Conservation (phyloP, 768 basidiomycete genomes). For the Agrocybe pediades region DNA sequence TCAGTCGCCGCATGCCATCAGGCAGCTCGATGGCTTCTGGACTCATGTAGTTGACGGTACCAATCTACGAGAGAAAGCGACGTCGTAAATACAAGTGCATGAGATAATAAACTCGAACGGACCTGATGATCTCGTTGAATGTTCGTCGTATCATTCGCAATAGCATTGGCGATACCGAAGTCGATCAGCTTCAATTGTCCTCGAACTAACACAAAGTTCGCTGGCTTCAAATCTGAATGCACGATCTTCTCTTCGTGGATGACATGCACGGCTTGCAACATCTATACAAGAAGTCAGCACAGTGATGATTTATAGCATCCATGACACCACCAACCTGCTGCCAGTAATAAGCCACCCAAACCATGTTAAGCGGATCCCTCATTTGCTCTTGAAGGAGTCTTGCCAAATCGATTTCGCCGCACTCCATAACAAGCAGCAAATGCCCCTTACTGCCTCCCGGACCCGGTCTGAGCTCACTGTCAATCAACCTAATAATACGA, state of each 20-base stretch:
- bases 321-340: slow-evolving; percentile 68
- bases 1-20: slow-evolving; percentile 85
- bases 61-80: slow-evolving; percentile 57
- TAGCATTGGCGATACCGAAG: slow-evolving; percentile 99
- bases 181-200: slow-evolving; percentile 97
- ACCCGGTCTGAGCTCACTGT: slow-evolving; percentile 81
- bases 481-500: slow-evolving; percentile 88
- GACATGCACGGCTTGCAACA: slow-evolving; percentile 97
- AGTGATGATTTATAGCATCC: background rate
- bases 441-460: slow-evolving; percentile 73
- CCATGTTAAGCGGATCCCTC: slow-evolving; percentile 85
- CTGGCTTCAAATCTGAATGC: slow-evolving; percentile 97
- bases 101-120: slow-evolving; percentile 4
- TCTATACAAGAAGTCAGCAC: slow-evolving; percentile 48
- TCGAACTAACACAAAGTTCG: slow-evolving; percentile 95
- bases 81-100: background rate
- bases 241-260: slow-evolving; percentile 99
- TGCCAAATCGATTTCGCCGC: slow-evolving; percentile 92
- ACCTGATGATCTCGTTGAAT: slow-evolving; percentile 97
- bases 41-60: slow-evolving; percentile 98
- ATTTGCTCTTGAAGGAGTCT: slow-evolving; percentile 81
- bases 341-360: slow-evolving; percentile 96
- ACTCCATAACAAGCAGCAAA: slow-evolving; percentile 92
- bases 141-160: slow-evolving; percentile 98
- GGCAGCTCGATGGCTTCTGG: slow-evolving; percentile 93